Percentiles rank a stretch among this genome's conserved stretches.
Evolutionary conservation across 176 grass and related monocot genomes (phyloP).

Genomic region (Cenchrus americanus): DNA sequence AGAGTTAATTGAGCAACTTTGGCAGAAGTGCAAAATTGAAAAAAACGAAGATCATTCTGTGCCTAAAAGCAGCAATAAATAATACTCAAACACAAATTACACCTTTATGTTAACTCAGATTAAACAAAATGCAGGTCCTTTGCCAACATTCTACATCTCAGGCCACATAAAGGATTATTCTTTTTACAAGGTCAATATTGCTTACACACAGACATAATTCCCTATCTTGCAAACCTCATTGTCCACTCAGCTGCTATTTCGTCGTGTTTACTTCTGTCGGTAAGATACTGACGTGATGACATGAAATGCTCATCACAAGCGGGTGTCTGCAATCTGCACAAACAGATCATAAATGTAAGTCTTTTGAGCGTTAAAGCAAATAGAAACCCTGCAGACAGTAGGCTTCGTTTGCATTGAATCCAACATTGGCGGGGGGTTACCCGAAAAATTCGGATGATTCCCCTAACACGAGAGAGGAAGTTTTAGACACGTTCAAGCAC

Average conservation of each 20-base stretch:
- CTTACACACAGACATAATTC: conserved; percentile 36
- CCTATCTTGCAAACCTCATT: conserved; percentile 83
- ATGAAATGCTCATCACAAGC: conserved; percentile 57
- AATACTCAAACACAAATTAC: conserved; percentile 27
- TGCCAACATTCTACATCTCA: conserved; percentile 43
- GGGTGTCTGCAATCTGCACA: conserved; percentile 73
- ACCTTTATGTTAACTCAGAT: conserved; percentile 37
- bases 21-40: conserved; percentile 22
- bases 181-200: conserved; percentile 36
- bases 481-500: too few species aligned
- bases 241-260: conserved; percentile 93
- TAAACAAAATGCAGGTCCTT: conserved; percentile 30
- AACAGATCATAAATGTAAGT: conserved; percentile 23
- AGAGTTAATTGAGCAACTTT: conserved; percentile 22
- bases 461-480: too few species aligned
- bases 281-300: conserved; percentile 67
- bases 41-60: background rate
- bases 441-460: too few species aligned
- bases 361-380: conserved; percentile 13
- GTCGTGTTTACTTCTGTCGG: conserved; percentile 73
- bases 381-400: background rate
- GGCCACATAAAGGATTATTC: conserved; percentile 29
- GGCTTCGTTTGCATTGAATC: conserved; percentile 28
- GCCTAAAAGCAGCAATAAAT: conserved; percentile 25
- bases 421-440: too few species aligned